These are phyloP conservation scores for Cicer chorassanicum DNA, from an alignment of 306 rosid genomes.

Conservation along the genomic window DNA sequence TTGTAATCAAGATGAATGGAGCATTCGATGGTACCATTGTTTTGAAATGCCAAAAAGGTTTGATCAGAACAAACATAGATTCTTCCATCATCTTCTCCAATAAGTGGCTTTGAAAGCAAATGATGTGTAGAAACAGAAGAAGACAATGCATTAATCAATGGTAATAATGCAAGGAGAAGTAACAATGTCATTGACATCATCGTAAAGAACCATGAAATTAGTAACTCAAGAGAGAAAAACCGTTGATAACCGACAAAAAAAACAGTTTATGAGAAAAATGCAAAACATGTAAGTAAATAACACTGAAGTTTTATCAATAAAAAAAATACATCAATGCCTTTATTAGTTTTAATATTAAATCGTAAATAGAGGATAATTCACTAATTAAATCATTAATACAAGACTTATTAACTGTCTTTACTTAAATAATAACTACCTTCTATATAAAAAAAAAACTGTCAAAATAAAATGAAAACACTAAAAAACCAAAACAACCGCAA, in stretches of 20 bases:
- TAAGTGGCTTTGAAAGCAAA: slow-evolving; percentile 64
- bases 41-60: slow-evolving; percentile 64
- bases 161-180: neutral
- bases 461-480: no score
- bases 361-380: no score
- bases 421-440: no score
- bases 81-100: slow-evolving; percentile 66
- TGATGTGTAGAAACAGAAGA: slow-evolving; percentile 31
- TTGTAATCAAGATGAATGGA: slow-evolving; percentile 58
- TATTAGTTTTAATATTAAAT: no score
- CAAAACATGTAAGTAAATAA: no score
- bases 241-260: neutral
- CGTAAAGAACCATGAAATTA: neutral
- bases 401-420: no score
- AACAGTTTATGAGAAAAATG: neutral
- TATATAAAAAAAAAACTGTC: no score
- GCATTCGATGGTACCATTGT: slow-evolving; percentile 73
- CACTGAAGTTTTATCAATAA: no score
- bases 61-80: slow-evolving; percentile 63
- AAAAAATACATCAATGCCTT: no score
- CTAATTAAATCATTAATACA: no score
- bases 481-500: no score
- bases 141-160: slow-evolving; percentile 3
- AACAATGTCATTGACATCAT: slow-evolving; percentile 3
- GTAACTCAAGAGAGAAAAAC: neutral